Percentiles rank a stretch among this genome's conserved stretches.
Conservation (phyloP, 257 asterid genomes). For the Nicotiana paniculata region DNA sequence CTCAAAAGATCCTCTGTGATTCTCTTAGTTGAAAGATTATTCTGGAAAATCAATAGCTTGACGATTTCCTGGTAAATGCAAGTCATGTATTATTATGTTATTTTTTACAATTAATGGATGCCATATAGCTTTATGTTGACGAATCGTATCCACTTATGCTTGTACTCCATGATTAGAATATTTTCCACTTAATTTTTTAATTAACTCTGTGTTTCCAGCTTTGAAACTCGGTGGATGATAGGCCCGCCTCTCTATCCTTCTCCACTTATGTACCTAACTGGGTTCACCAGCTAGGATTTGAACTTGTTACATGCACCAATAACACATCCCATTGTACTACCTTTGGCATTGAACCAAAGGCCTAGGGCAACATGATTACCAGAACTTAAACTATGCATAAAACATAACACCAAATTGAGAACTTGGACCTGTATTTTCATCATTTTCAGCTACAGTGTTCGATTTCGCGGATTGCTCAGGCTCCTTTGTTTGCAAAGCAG, state of each 20-base stretch:
- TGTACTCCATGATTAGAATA: not conserved
- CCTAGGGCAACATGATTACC: not conserved
- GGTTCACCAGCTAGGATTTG: not conserved
- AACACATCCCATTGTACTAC: not conserved
- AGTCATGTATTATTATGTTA: not conserved
- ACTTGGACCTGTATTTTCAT: conserved; percentile 35
- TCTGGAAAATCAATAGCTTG: not conserved
- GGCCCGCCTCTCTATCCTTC: not conserved
- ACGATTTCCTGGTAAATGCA: not conserved
- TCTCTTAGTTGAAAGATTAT: not conserved
- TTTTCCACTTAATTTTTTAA: not conserved
- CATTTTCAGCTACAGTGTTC: conserved; percentile 33
- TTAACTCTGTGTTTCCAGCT: not conserved
- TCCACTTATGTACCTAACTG: not conserved
- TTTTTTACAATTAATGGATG: not conserved
- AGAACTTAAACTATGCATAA: not conserved
- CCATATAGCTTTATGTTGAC: not conserved
- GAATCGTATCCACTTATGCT: not conserved
- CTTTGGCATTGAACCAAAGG: not conserved
- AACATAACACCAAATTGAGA: not conserved
- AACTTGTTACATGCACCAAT: not conserved
- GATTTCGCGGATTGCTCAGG: conserved; percentile 29
- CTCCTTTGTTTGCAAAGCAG: conserved; percentile 42
- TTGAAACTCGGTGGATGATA: not conserved
- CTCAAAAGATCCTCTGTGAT: not conserved